phyloP scores from a whole-genome alignment of 768 basidiomycete species.

The Amanita rubescens region DNA sequence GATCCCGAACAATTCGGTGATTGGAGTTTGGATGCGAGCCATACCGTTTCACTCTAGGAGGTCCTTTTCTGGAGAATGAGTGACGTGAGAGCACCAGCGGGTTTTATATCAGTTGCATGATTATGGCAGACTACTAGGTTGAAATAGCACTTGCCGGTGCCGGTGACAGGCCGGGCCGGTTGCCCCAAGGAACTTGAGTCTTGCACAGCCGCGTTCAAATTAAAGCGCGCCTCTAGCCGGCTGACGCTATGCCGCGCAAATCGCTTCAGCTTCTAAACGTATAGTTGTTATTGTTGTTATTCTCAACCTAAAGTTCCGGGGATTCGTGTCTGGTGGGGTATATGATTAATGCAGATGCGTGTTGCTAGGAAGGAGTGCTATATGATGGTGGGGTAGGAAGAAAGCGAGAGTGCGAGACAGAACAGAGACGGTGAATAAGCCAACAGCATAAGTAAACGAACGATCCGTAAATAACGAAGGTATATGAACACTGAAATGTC shows the following conservation, averaged over 20 bases:
- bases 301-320: no score
- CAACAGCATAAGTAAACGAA: not conserved
- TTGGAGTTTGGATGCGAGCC: slow-evolving; percentile 70
- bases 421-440: not conserved
- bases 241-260: no score
- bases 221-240: no score
- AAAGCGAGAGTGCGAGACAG: not conserved
- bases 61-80: not conserved
- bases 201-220: no score
- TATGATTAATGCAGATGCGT: not conserved
- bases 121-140: not conserved
- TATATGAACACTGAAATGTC: not conserved
- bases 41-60: slow-evolving; percentile 21
- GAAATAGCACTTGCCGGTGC: not conserved
- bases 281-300: no score
- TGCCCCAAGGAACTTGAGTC: not conserved
- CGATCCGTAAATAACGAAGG: not conserved
- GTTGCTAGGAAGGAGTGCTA: not conserved
- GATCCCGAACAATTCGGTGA: slow-evolving; percentile 84
- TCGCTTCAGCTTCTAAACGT: no score
- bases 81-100: not conserved
- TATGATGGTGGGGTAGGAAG: not conserved
- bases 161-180: not conserved
- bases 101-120: not conserved
- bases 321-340: no score